Evolutionary conservation across 306 rosid genomes (phyloP).

Genomic region (Luffa acutangula): DNA sequence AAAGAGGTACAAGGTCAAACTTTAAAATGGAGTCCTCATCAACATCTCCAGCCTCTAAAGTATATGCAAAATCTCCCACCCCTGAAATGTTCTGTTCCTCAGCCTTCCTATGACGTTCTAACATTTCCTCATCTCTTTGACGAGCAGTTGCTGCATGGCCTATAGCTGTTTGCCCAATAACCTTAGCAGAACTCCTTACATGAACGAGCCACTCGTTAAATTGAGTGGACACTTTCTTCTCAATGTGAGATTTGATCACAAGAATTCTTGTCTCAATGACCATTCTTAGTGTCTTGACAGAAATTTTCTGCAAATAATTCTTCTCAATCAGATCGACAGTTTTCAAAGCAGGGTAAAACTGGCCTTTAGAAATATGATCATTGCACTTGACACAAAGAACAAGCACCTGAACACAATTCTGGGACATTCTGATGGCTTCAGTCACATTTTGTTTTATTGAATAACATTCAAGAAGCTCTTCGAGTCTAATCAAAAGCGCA

Average conservation of each 20-base stretch:
- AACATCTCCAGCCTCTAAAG: slow-evolving; percentile 58
- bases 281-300: slow-evolving; percentile 53
- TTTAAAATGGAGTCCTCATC: slow-evolving; percentile 59
- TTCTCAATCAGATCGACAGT: slow-evolving; percentile 73
- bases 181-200: slow-evolving; percentile 69
- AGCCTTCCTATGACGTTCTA: slow-evolving; percentile 56
- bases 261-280: slow-evolving; percentile 68
- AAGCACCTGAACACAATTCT: slow-evolving; percentile 58
- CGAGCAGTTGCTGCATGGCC: slow-evolving; percentile 56
- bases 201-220: slow-evolving; percentile 93
- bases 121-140: slow-evolving; percentile 69
- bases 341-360: slow-evolving; percentile 72
- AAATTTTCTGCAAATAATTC: slow-evolving; percentile 42
- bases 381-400: slow-evolving; percentile 90
- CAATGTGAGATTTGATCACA: slow-evolving; percentile 58
- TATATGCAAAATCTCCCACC: slow-evolving; percentile 35
- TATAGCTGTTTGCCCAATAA: slow-evolving; percentile 73
- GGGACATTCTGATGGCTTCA: slow-evolving; percentile 75
- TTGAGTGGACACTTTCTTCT: slow-evolving; percentile 69
- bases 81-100: slow-evolving; percentile 41
- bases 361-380: slow-evolving; percentile 52
- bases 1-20: slow-evolving; percentile 79
- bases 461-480: slow-evolving; percentile 83
- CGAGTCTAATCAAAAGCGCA: slow-evolving; percentile 56
- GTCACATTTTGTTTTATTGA: slow-evolving; percentile 66